Evolutionary conservation across 306 rosid species (phyloP).

Genomic region (Abrus pulchellus): DNA sequence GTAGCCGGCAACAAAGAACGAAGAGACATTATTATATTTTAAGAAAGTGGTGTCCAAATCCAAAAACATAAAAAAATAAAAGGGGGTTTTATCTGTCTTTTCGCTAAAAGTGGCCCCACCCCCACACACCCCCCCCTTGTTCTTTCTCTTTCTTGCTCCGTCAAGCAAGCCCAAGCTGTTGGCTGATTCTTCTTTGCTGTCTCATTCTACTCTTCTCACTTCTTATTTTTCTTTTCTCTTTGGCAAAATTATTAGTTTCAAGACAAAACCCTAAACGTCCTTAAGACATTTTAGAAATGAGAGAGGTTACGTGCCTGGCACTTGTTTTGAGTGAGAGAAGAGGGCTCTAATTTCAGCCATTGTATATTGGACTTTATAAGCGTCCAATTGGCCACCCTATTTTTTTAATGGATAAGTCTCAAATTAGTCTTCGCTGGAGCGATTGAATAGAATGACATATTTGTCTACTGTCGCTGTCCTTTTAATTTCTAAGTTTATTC

Average conservation of each 20-base stretch:
- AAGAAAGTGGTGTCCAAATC: constrained; percentile 17
- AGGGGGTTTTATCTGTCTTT: constrained; percentile 19
- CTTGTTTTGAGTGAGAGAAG: neutral
- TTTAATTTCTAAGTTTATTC: neutral
- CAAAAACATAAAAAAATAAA: neutral
- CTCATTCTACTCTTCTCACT: neutral
- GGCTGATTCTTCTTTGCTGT: constrained; percentile 29
- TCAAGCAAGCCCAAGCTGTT: constrained; percentile 41
- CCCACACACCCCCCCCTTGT: constrained; percentile 6
- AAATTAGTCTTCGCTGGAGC: neutral
- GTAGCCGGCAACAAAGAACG: constrained; percentile 34
- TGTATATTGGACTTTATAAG: too few species aligned
- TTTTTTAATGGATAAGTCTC: neutral
- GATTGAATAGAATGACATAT: constrained; percentile 4
- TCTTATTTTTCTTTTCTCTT: neutral
- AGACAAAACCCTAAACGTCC: neutral
- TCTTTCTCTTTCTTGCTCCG: constrained; percentile 13
- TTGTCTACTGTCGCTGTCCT: neutral
- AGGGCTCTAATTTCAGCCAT: neutral
- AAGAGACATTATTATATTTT: neutral
- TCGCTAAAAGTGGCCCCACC: neutral
- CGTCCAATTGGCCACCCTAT: neutral
- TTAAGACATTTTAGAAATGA: neutral
- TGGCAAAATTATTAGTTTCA: neutral
- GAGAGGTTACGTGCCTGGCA: constrained; percentile 25